These are phyloP conservation scores for Microdochium nivale DNA, from an alignment of 2,329 filamentous ascomycete species.

Conservation along the genomic window DNA sequence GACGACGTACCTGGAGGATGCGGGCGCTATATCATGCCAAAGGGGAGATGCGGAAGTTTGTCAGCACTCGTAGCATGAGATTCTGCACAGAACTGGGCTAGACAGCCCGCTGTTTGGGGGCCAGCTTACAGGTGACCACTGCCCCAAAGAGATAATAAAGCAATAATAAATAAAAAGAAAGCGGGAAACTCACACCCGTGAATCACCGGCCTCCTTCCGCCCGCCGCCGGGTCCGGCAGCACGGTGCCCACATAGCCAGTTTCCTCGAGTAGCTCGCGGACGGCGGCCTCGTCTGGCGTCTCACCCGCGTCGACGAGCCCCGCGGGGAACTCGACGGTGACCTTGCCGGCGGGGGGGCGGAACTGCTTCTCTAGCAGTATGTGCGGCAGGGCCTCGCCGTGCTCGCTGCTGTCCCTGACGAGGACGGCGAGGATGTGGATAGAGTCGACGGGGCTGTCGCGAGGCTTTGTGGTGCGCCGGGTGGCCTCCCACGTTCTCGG, in stretches of 20 bases:
- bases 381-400: slow-evolving; percentile 17
- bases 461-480: slow-evolving; percentile 14
- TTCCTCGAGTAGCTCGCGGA: slow-evolving; percentile 28
- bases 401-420: background rate
- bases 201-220: slow-evolving; percentile 14
- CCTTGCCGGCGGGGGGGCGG: slow-evolving; percentile 25
- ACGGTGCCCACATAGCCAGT: slow-evolving; percentile 27
- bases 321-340: slow-evolving; percentile 29
- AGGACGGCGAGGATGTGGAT: slow-evolving; percentile 19
- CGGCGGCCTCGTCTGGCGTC: slow-evolving; percentile 25
- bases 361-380: slow-evolving; percentile 29
- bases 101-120: too few relatives aligned
- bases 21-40: slow-evolving; percentile 10
- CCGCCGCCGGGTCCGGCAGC: slow-evolving; percentile 8
- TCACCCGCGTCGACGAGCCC: slow-evolving; percentile 28
- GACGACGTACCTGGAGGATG: slow-evolving; percentile 15
- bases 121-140: too few relatives aligned
- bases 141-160: background rate
- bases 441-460: slow-evolving; percentile 17
- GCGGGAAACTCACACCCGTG: slow-evolving; percentile 15
- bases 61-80: too few relatives aligned
- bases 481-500: slow-evolving; percentile 20
- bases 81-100: too few relatives aligned
- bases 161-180: background rate
- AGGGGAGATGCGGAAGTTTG: background rate